Evolutionary conservation across 2,329 filamentous ascomycete species (phyloP).

Genomic region (Arthrobotrys conoides): DNA sequence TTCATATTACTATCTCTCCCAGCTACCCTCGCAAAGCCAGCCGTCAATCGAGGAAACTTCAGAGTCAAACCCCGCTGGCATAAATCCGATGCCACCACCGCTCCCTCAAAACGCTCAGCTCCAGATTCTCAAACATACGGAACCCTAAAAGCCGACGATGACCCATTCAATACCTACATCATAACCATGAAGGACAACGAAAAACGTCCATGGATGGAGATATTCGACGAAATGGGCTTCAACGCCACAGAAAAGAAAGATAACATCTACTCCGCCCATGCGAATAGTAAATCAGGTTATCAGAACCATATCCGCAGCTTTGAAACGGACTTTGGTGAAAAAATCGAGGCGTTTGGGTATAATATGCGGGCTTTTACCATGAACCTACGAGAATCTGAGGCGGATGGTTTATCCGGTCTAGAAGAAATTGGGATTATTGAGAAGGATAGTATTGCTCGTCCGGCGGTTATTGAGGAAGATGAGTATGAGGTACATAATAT

Average conservation of each 20-base stretch:
- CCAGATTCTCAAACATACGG: not conserved
- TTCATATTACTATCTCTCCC: slow-evolving; percentile 30
- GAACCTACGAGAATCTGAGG: slow-evolving; percentile 30
- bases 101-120: not conserved
- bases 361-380: slow-evolving; percentile 61
- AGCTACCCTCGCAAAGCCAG: slow-evolving; percentile 29
- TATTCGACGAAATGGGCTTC: slow-evolving; percentile 62
- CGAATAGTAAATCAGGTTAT: not conserved
- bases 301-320: slow-evolving; percentile 63
- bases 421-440: slow-evolving; percentile 27
- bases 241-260: slow-evolving; percentile 66
- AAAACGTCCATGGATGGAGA: slow-evolving; percentile 52
- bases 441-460: not conserved
- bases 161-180: slow-evolving; percentile 31
- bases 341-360: slow-evolving; percentile 24
- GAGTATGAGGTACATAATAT: not conserved
- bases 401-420: slow-evolving; percentile 5
- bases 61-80: slow-evolving; percentile 35
- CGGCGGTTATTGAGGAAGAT: not conserved
- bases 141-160: not conserved
- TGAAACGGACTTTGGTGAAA: slow-evolving; percentile 46
- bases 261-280: not conserved
- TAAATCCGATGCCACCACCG: not conserved
- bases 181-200: slow-evolving; percentile 20
- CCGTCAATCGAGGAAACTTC: slow-evolving; percentile 3